Base-by-base conservation (phyloP, 306 rosid genomes). In the Sophora flavescens region DNA sequence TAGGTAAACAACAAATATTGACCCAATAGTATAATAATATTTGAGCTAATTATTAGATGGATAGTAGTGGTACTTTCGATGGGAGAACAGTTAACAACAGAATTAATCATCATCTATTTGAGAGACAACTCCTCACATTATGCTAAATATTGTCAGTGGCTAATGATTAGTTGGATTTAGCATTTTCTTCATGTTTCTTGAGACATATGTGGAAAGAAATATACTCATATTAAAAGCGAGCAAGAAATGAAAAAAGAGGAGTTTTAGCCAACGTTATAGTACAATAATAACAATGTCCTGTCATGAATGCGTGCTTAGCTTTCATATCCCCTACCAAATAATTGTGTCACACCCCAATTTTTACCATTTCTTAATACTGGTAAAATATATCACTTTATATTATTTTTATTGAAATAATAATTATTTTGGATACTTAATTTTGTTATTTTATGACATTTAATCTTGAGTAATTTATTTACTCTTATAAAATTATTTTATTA, bases 131-230 rank as follows among this genome's bases (percentile, higher is more conserved):
- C 58, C 58, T 54, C 14, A 41, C 14, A 41, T 51, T 76, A 64
- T 44, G 78, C 67, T 11, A 39, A 66, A 22, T 22, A 22, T 47
- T 32, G 63, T 72, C 28, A 56, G 48, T 69, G 78, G 59, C 80
- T 57, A 78, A 87, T 89, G 83, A 85, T 87, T 87, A 83, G 74
- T 15, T 63, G 68, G 77, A 70, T 51, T 69, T 61, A 38, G 76
- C 66, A 48, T 86, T 72, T 63, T 56, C 4, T 18, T 38, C 44
- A 36, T 78, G 77, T 78, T 77, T 51, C 54, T 71, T 71, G 51
- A 45, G 61, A 78, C 35, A 17, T 26, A 18, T 48, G 70, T 50
- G 4, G 45, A 64, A 67, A 36, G 33, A n/a, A 70, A 53, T 3
- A n/a, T 16, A n/a, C n/a, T n/a, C n/a, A 36, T 39, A 58, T 67